Conservation (phyloP, 495 filamentous ascomycete species). For the Aspergillus homomorphus region DNA sequence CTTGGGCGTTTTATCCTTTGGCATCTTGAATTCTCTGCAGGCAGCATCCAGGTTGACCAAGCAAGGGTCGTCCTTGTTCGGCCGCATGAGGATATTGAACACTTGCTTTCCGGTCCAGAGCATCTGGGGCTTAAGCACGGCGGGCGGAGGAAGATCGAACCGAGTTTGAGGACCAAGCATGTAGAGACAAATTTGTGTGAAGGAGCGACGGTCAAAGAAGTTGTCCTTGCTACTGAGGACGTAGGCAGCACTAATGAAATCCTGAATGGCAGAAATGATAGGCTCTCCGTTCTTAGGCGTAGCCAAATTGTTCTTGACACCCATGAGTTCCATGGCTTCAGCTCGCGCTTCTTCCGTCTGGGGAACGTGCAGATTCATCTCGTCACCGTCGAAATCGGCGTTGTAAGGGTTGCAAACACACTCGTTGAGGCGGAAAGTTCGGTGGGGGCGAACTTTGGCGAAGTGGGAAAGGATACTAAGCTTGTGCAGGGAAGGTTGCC, state of each 20-base stretch:
- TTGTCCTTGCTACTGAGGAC: conserved; percentile 88
- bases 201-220: conserved; percentile 83
- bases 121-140: conserved; percentile 77
- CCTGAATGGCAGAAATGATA: conserved; percentile 96
- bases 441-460: conserved; percentile 89
- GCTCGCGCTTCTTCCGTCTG: conserved; percentile 96
- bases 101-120: conserved; percentile 98
- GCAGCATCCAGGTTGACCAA: conserved; percentile 90
- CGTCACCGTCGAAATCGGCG: conserved; percentile 98
- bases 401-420: conserved; percentile 99
- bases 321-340: conserved; percentile 95
- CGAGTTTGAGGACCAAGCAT: conserved; percentile 83
- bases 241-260: conserved; percentile 96
- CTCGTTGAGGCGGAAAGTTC: conserved; percentile 95
- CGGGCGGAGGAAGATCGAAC: conserved; percentile 81
- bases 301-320: conserved; percentile 91
- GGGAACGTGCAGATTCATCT: conserved; percentile 98
- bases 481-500: conserved; percentile 96
- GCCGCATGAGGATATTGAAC: conserved; percentile 92
- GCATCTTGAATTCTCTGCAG: conserved; percentile 72
- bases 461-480: conserved; percentile 94
- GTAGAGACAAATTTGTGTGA: conserved; percentile 84
- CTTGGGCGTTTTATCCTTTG: conserved; percentile 46
- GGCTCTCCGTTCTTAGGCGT: conserved; percentile 98
- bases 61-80: conserved; percentile 75